Evolutionary conservation across 2,329 filamentous ascomycete genomes (phyloP).

Genomic region (Aphanoascus verrucosus): DNA sequence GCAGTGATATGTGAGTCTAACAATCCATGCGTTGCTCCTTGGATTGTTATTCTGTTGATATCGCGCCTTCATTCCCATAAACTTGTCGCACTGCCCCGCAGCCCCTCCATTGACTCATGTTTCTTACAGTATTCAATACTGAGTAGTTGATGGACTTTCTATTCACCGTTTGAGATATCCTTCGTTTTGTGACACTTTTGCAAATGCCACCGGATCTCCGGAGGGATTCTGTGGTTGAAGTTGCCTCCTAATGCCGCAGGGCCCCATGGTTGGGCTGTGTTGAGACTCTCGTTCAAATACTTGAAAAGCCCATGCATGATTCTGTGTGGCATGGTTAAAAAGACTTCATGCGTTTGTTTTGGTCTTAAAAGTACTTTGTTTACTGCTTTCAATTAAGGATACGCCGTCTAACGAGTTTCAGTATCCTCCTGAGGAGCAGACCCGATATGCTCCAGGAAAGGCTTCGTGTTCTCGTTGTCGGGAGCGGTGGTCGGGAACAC

Average conservation of each 20-base stretch:
- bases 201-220: background rate
- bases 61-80: background rate
- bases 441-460: conserved; percentile 33
- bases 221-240: background rate
- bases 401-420: background rate
- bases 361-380: background rate
- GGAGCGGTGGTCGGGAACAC: conserved; percentile 90
- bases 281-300: background rate
- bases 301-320: background rate
- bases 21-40: background rate
- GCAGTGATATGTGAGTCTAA: conserved; percentile 7
- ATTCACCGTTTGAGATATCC: background rate
- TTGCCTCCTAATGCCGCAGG: background rate
- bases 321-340: background rate
- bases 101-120: conserved; percentile 4
- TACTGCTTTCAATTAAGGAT: background rate
- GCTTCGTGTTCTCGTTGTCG: conserved; percentile 71
- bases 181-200: background rate
- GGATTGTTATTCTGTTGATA: background rate
- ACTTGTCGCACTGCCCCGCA: background rate
- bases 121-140: background rate
- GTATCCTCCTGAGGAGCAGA: conserved; percentile 4
- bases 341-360: background rate
- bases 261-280: background rate
- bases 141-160: too few species aligned